Base-by-base conservation (phyloP, 164 flowering plant species). In the Magnolia changhungtana region DNA sequence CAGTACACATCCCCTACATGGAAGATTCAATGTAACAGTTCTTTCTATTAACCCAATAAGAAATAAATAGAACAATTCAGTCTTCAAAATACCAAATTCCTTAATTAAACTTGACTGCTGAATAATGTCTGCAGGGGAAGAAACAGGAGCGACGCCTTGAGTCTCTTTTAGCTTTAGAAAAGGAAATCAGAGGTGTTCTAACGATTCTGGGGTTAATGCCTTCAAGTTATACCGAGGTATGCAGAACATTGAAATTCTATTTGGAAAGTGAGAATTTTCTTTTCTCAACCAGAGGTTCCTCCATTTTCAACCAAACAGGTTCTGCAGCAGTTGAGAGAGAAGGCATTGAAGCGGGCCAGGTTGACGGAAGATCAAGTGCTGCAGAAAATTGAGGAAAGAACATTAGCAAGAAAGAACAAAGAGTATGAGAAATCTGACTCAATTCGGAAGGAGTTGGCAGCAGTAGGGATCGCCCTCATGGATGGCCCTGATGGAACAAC, bases 391-490 rank as follows among this genome's bases (percentile, higher is more conserved):
- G 87, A 89, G 67, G 94, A 90, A 80, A 86, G 99, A 76, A 86
- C 82, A 1, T 78, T 24, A 9, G 96, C 98, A 69, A 89, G 98
- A 78, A 89, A 82, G 78, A 89, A 87, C 71, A 94, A 87, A 64
- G 94, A 96, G 7, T 96, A 88, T 45, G 91, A 88, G 76, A 90
- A 85, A 80, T 96, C 99, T 1, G 98, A 96, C 83, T 81, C 77
- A 7, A 94, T 96, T 73, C 85, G 99, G 78, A 86, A 90, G 75
- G 92, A 88, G 23, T 83, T 96, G 76, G 92, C 95, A 61, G 85
- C 86, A 59, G 73, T 87, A 29, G 99, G 99, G 8, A 90, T 96
- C 75, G 89, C 97, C 63, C 89, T 96, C 45, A 96, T 96, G 99
- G 99, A 95, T 82, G 83, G 86, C 81, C 96, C 97, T 19, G 85